Percentiles rank a stretch among this genome's conserved stretches.
phyloP scores from a whole-genome alignment of 2,329 filamentous ascomycete genomes.

The Fusarium foetens region DNA sequence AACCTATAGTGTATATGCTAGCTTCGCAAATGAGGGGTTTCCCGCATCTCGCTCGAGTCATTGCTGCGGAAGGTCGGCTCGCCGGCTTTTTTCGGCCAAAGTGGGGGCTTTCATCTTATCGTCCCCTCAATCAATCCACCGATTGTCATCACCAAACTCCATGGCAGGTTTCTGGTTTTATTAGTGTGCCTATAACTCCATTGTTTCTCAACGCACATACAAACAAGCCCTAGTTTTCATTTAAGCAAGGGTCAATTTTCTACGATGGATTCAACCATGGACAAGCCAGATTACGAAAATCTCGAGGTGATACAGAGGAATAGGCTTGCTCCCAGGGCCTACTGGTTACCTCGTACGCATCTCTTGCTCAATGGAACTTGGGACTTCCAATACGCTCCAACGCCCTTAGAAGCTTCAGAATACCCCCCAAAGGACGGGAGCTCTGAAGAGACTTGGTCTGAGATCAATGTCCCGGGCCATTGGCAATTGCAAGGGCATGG shows the following conservation, averaged over 20 bases:
- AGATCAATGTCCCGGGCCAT: not conserved
- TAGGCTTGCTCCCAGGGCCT: conserved; percentile 1
- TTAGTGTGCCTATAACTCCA: not conserved
- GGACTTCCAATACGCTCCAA: conserved; percentile 14
- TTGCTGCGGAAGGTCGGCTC: not conserved
- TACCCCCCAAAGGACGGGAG: not conserved
- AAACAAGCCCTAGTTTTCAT: rapidly evolving
- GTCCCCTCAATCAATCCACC: not conserved
- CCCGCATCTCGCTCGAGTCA: not conserved
- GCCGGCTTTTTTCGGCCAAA: conserved; percentile 16
- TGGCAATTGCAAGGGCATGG: conserved; percentile 18
- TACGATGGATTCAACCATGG: not conserved
- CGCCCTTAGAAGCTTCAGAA: not conserved
- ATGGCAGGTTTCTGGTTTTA: not conserved
- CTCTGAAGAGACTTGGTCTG: not conserved
- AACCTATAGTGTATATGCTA: not conserved
- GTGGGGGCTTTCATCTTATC: not conserved
- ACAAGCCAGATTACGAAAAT: conserved; percentile 15
- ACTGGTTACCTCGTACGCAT: conserved; percentile 14
- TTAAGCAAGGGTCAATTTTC: rapidly evolving
- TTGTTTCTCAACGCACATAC: not conserved
- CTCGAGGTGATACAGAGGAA: conserved; percentile 15
- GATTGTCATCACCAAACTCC: not conserved
- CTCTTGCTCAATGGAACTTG: conserved; percentile 12
- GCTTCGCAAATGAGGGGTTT: not conserved